phyloP scores from a whole-genome alignment of 371 early-diverging fungal genomes.

The Actinomucor elegans region DNA sequence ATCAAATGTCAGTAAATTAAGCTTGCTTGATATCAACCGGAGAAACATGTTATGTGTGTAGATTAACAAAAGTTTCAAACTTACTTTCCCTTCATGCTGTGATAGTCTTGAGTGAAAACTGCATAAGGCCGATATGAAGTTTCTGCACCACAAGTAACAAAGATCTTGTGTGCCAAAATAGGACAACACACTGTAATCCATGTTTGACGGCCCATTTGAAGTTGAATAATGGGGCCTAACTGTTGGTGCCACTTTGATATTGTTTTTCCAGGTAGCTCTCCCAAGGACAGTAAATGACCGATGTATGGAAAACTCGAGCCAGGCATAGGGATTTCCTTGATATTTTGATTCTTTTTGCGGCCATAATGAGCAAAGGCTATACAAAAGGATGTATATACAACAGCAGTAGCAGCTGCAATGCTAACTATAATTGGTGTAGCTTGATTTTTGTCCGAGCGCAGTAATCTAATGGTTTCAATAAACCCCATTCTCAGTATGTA shows the following conservation, averaged over 20 bases:
- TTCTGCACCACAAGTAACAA: constrained; percentile 12
- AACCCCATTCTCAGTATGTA: too few species aligned
- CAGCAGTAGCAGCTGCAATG: too few species aligned
- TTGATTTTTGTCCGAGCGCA: too few species aligned
- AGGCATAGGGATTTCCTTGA: constrained; percentile 9
- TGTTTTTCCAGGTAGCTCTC: constrained; percentile 1
- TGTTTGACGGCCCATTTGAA: constrained; percentile 11
- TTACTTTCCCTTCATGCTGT: constrained; percentile 6
- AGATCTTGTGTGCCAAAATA: constrained; percentile 17
- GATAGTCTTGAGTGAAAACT: neutral
- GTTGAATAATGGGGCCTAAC: constrained; percentile 13
- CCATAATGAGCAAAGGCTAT: too few species aligned
- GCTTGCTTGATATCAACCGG: neutral
- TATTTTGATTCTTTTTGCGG: too few species aligned
- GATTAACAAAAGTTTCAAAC: neutral
- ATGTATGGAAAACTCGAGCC: constrained; percentile 3
- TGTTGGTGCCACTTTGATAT: constrained; percentile 17
- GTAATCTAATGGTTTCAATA: too few species aligned
- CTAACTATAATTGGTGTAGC: too few species aligned
- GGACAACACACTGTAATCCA: constrained; percentile 18
- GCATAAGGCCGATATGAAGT: constrained; percentile 9
- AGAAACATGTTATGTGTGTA: too few species aligned
- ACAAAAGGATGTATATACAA: too few species aligned
- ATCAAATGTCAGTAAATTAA: neutral
- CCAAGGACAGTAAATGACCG: constrained; percentile 20